Evolutionary conservation across 2,329 filamentous ascomycete genomes (phyloP).

Genomic region (Microcera coccophila): DNA sequence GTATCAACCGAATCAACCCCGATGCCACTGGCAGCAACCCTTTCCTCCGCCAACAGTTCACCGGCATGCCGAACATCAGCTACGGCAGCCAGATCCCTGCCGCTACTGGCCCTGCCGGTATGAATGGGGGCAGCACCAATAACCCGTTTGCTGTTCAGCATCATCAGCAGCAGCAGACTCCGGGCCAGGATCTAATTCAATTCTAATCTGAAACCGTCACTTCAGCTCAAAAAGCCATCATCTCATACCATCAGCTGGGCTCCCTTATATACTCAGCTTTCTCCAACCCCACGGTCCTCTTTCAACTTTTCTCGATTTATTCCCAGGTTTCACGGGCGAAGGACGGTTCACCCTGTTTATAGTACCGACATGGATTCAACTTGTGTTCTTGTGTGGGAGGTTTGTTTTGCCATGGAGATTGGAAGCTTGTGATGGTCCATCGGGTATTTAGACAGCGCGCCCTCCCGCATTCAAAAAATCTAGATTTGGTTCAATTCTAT

Average conservation of each 20-base stretch:
- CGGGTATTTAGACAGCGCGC: conserved; percentile 31
- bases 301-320: conserved; percentile 18
- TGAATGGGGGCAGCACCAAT: conserved; percentile 49
- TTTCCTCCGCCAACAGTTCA: conserved; percentile 80
- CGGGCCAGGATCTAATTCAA: conserved; percentile 59
- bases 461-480: conserved; percentile 30
- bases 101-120: conserved; percentile 53
- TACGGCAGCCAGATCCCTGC: conserved; percentile 52
- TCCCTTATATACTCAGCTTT: neutral
- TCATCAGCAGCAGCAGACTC: conserved; percentile 39
- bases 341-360: conserved; percentile 28
- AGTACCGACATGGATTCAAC: conserved; percentile 24
- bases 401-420: conserved; percentile 22
- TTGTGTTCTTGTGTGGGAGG: conserved; percentile 21
- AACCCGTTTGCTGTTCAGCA: conserved; percentile 57
- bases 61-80: conserved; percentile 63
- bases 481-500: conserved; percentile 33
- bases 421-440: conserved; percentile 22
- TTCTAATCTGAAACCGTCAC: conserved; percentile 41
- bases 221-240: conserved; percentile 4
- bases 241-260: neutral
- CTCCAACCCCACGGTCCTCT: conserved; percentile 10
- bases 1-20: conserved; percentile 64
- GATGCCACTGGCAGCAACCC: conserved; percentile 83
- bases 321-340: conserved; percentile 27